Evolutionary conservation across 306 rosid genomes (phyloP), one percentile per base, ranked within the genome.

Genomic region (Delonix regia): DNA sequence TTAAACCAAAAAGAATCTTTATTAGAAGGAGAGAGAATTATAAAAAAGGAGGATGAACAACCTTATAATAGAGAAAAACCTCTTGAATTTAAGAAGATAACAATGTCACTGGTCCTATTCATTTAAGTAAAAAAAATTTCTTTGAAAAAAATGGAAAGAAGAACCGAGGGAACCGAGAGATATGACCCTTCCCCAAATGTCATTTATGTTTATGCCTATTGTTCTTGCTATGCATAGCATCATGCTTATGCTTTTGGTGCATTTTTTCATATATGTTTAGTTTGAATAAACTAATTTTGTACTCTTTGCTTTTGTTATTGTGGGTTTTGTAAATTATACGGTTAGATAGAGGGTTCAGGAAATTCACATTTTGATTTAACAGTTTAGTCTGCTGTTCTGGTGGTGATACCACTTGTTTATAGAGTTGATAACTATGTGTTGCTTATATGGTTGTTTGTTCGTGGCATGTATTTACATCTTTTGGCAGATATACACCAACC

Each of bases 401-500:
- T 11, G 48, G 33, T 34, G 13, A 19, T 36, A 53, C 28, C 45
- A 49, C 13, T 15, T 15, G 7, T 33, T 60, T 11, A 25, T 49
- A 27, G 19, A 47, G 55, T 27, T 25, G 14, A 42, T 60, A 13
- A 60, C 14, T 34, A 9, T 48, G 55, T 33, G 15, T 38, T 48
- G 28, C 60, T 19, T 42, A 44, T 34, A 57, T 13, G n/a, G n/a
- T 57, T 72, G 42, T 44, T 53, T 53, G 48, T 77, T 55, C 24
- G 16, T 45, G 48, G 53, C 22, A 30, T 74, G 70, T 73, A 72
- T 65, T 63, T 75, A 39, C 66, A 44, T 60, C 49, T 73, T 19
- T 44, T 28, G 27, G 78, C 85, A 86, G 89, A 80, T 80, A 48
- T 76, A 68, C 33, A 7, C 38, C 85, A 2, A 42, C 79, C 83